Conservation (phyloP, 148 eudicot species). For the Rhododendron henanense region DNA sequence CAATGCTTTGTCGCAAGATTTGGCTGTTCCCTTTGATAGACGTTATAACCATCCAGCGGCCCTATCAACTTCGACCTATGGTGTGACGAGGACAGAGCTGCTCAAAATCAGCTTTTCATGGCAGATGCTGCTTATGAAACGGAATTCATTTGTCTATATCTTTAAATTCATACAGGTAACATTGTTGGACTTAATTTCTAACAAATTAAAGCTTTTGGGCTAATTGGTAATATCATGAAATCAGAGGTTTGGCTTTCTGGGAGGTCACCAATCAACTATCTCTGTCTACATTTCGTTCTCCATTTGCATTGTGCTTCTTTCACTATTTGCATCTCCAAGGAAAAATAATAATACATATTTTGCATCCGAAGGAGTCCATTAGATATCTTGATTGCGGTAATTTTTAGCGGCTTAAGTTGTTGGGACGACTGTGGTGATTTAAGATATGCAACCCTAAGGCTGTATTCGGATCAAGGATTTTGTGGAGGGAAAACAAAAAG, state of each 20-base stretch:
- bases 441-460: not conserved
- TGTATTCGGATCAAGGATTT: not conserved
- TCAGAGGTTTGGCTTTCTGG: not conserved
- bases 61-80: slow-evolving; percentile 68
- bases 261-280: not conserved
- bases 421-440: not conserved
- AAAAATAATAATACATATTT: not conserved
- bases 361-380: not conserved
- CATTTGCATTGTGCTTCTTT: not conserved
- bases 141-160: slow-evolving; percentile 64
- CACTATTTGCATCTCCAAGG: not conserved
- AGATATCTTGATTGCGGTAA: not conserved
- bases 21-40: slow-evolving; percentile 63
- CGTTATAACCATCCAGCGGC: slow-evolving; percentile 69
- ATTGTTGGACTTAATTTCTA: not conserved
- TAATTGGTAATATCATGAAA: not conserved
- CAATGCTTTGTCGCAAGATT: slow-evolving; percentile 44
- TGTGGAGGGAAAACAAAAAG: not conserved
- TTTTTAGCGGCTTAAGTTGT: not conserved
- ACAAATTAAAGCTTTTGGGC: not conserved
- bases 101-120: slow-evolving; percentile 74
- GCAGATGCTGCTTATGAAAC: slow-evolving; percentile 75
- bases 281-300: not conserved
- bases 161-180: slow-evolving; percentile 78
- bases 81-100: slow-evolving; percentile 62